Percentiles rank a stretch among this genome's conserved stretches.
Evolutionary conservation across 305 asterid species (phyloP).

Genomic region (Fraxinus floribunda): DNA sequence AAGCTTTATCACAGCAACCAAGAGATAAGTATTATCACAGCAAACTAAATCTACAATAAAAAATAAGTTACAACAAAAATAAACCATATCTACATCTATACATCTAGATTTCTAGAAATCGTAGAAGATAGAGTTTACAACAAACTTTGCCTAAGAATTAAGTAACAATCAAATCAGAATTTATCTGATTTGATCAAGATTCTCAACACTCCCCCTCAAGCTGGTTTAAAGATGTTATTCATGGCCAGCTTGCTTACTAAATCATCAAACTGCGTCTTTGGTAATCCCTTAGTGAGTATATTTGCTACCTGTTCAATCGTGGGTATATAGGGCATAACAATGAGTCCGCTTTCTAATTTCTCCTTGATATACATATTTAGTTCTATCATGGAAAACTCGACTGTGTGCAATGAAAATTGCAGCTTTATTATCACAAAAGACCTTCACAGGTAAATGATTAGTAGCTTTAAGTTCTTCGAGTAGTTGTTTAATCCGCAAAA

Average conservation of each 20-base stretch:
- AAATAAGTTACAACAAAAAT: background rate
- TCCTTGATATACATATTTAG: background rate
- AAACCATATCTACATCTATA: background rate
- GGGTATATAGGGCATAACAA: background rate
- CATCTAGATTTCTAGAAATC: background rate
- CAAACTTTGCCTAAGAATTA: background rate
- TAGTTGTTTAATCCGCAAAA: background rate
- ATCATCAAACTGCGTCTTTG: background rate
- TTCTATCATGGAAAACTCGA: background rate
- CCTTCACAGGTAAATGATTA: background rate
- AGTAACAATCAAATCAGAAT: background rate
- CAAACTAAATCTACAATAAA: background rate
- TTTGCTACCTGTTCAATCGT: background rate
- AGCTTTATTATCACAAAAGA: background rate
- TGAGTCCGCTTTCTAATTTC: background rate
- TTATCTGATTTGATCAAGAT: background rate
- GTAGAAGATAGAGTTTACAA: background rate
- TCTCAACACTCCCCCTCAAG: background rate
- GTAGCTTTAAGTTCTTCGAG: background rate
- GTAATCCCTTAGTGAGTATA: background rate
- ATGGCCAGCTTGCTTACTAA: background rate
- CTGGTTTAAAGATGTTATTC: background rate
- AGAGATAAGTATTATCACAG: background rate
- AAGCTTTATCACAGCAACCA: background rate
- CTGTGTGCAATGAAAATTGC: background rate